These are phyloP conservation scores for Diatrype stigma DNA, from an alignment of 2,329 filamentous ascomycete species.

Conservation along the genomic window DNA sequence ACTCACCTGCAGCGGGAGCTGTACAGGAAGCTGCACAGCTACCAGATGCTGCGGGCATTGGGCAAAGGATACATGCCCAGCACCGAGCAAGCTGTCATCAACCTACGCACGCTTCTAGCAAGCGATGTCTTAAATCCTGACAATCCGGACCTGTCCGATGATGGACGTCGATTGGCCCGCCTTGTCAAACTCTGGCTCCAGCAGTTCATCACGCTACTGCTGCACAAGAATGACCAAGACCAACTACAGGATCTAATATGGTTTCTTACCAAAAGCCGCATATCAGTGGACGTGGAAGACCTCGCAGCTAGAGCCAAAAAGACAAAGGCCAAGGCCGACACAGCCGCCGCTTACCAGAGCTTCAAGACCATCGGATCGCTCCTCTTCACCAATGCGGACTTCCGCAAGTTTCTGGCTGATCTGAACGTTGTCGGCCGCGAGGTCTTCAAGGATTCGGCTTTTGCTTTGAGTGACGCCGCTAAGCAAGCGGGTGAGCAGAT, in stretches of 20 bases:
- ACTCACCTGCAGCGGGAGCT: conserved; percentile 72
- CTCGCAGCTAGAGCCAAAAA: conserved; percentile 57
- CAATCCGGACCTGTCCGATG: conserved; percentile 69
- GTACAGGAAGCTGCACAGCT: conserved; percentile 86
- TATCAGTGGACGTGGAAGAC: conserved; percentile 64
- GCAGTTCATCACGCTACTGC: conserved; percentile 75
- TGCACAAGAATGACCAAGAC: conserved; percentile 77
- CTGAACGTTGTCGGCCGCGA: conserved; percentile 74
- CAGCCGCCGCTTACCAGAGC: conserved; percentile 72
- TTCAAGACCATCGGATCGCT: conserved; percentile 77
- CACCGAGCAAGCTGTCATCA: conserved; percentile 76
- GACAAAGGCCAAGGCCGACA: conserved; percentile 65
- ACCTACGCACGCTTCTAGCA: conserved; percentile 73
- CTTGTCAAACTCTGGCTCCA: conserved; percentile 70
- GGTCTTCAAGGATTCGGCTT: conserved; percentile 82
- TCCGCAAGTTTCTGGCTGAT: conserved; percentile 80
- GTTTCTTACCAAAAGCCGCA: conserved; percentile 71
- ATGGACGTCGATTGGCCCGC: conserved; percentile 69
- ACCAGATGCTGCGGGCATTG: conserved; percentile 84
- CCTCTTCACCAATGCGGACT: conserved; percentile 86
- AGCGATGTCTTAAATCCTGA: conserved; percentile 75
- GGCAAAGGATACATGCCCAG: conserved; percentile 87
- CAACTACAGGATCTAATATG: conserved; percentile 91
- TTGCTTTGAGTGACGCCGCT: conserved; percentile 71
- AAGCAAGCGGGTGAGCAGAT: conserved; percentile 69